Conservation (phyloP, 768 basidiomycete species). For the Lactarius pseudohatsudake region DNA sequence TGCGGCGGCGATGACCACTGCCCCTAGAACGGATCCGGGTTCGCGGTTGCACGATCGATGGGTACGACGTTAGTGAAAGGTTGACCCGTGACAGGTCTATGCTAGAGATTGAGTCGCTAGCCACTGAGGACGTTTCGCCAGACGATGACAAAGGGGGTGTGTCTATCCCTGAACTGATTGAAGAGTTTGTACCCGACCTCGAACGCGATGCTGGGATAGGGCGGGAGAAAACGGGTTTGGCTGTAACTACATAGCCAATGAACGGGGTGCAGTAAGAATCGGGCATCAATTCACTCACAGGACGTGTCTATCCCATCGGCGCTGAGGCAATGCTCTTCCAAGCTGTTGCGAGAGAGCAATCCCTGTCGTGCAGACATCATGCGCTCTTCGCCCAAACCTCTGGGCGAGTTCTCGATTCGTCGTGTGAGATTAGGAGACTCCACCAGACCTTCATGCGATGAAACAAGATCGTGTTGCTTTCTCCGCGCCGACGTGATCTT, state of each 20-base stretch:
- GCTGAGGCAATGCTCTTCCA: constrained; percentile 63
- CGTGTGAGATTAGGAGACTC: constrained; percentile 48
- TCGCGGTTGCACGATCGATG: constrained; percentile 43
- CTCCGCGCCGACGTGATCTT: constrained; percentile 40
- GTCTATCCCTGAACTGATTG: constrained; percentile 59
- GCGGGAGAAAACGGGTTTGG: constrained; percentile 60
- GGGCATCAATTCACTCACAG: constrained; percentile 44
- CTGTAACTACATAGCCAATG: constrained; percentile 36
- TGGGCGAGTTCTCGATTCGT: constrained; percentile 58
- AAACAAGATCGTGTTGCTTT: constrained; percentile 27
- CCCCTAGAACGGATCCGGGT: constrained; percentile 56
- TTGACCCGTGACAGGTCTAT: constrained; percentile 62
- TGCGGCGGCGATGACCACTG: constrained; percentile 68
- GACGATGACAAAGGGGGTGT: constrained; percentile 71
- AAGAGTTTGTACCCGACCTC: constrained; percentile 68
- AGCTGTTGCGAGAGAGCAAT: constrained; percentile 60
- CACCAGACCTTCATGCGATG: constrained; percentile 35
- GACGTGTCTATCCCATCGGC: constrained; percentile 67
- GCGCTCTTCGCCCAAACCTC: constrained; percentile 62
- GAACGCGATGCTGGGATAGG: constrained; percentile 52
- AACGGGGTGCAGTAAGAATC: neutral
- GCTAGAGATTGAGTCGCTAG: constrained; percentile 74
- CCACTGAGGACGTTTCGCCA: constrained; percentile 59
- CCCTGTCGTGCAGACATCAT: constrained; percentile 67
- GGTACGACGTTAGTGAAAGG: constrained; percentile 53